Base-by-base conservation (phyloP, 2,329 filamentous ascomycete species). In the Penicillium concentricum region DNA sequence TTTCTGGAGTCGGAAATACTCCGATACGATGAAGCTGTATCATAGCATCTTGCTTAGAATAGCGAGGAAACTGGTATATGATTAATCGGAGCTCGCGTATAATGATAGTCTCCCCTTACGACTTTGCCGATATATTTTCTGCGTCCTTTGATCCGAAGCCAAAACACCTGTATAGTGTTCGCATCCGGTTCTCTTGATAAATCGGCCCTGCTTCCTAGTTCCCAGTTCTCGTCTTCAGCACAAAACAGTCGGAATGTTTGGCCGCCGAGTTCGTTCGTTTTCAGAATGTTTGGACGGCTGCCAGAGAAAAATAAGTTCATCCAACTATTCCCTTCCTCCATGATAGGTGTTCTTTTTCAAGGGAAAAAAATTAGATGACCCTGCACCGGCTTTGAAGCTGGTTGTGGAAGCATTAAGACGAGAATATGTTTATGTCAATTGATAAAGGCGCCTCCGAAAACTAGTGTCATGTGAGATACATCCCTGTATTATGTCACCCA, bases 231-330 rank as follows among this genome's bases (percentile, higher is more conserved):
- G 22, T 49, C 46, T 49, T 39, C 10, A 26, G 22, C 3, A 26
- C 6, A 39, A 6, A 49, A 38, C 13, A 34, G 34, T 49, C 32
- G 16, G 34, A 49, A 49, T 20, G 12, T 39, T 49, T 22, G n/a
- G 22, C 35, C 24, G 12, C 22, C 12, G 28, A 39, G 35, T 30
- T 49, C 35, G n/a, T 4, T 39, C 1, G 24, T 20, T 20, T 49
- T 49, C n/a, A 39, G 46, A 1, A 20, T 39, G 10, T 39, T 5
- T 30, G 35, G 35, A 49, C 35, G n/a, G 2, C 24, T 39, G 10
- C 34, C 35, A 39, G 46, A 49, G 46, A 49, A 49, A 30, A 49
- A 49, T 20, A 49, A 35, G n/a, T 22, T 49, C 24, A 22, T 49
- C 46, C 24, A 49, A 20, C 16, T 30, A 28, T 15, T 35, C 2